Evolutionary conservation across 306 rosid species (phyloP).

Genomic region (Malus sieversii): DNA sequence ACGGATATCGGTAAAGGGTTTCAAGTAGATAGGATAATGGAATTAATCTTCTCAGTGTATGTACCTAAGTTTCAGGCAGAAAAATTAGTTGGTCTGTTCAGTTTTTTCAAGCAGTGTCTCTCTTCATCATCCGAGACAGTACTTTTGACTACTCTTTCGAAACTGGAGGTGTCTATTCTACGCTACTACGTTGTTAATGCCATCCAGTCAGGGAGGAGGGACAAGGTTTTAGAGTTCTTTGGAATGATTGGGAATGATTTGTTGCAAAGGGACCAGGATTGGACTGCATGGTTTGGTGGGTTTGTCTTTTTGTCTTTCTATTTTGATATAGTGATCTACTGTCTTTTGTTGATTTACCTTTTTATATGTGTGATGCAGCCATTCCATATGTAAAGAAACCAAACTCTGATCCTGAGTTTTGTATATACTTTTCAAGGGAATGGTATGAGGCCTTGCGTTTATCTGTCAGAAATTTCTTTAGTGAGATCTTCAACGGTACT

Average conservation of each 20-base stretch:
- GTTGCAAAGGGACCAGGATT: conserved; percentile 55
- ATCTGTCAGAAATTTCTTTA: conserved; percentile 85
- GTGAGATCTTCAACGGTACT: conserved; percentile 80
- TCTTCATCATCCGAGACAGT: conserved; percentile 52
- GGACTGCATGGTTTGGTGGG: conserved; percentile 96
- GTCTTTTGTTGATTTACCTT: conserved; percentile 8
- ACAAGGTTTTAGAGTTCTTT: conserved; percentile 64
- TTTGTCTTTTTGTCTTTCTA: conserved; percentile 5
- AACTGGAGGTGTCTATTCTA: conserved; percentile 64
- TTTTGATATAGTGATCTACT: conserved; percentile 5
- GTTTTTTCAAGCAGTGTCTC: conserved; percentile 75
- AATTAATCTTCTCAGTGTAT: conserved; percentile 69
- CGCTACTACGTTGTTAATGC: conserved; percentile 67
- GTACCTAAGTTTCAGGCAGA: conserved; percentile 68
- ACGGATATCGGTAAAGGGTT: conserved; percentile 70
- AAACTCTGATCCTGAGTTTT: conserved; percentile 64
- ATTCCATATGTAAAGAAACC: conserved; percentile 84
- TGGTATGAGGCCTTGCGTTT: conserved; percentile 84
- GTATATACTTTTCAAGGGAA: conserved; percentile 68
- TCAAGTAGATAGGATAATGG: conserved; percentile 73
- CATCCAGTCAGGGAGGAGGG: conserved; percentile 45
- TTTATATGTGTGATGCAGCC: conserved; percentile 48
- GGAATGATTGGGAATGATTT: conserved; percentile 55
- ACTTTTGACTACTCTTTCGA: conserved; percentile 40
- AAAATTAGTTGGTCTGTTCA: conserved; percentile 49